Percentiles rank a stretch among this genome's conserved stretches.
Evolutionary conservation across 2,329 filamentous ascomycete genomes (phyloP).

Genomic region (Gnomoniopsis smithogilvyi): DNA sequence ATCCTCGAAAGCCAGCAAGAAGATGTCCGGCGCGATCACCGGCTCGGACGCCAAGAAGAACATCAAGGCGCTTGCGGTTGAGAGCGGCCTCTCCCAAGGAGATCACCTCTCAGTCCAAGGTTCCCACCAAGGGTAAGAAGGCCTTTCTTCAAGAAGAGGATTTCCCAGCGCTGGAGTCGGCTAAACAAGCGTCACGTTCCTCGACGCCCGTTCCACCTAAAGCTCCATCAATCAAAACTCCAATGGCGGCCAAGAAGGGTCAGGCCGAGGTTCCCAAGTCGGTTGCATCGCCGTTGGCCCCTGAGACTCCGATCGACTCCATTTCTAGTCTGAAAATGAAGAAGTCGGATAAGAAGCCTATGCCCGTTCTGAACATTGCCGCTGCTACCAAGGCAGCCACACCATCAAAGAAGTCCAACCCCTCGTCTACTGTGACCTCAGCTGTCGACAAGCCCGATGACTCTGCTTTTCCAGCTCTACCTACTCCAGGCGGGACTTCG

Average conservation of each 20-base stretch:
- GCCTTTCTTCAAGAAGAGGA: conserved; percentile 55
- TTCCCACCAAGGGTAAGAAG: conserved; percentile 27
- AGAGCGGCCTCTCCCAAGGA: conserved; percentile 46
- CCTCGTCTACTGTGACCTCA: conserved; percentile 24
- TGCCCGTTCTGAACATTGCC: conserved; percentile 46
- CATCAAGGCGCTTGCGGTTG: conserved; percentile 41
- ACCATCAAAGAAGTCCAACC: conserved; percentile 28
- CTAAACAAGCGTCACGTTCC: conserved; percentile 29
- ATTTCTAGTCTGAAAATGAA: conserved; percentile 20
- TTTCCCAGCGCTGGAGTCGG: conserved; percentile 56
- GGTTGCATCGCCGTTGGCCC: conserved; percentile 4
- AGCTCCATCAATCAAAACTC: conserved; percentile 30
- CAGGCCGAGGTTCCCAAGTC: conserved; percentile 20
- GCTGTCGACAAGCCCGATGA: conserved; percentile 32
- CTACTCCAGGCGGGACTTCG: conserved; percentile 43
- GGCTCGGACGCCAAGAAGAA: conserved; percentile 26
- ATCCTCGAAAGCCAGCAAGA: conserved; percentile 20
- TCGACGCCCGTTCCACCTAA: conserved; percentile 28
- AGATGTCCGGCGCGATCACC: conserved; percentile 18
- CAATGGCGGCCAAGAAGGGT: conserved; percentile 31
- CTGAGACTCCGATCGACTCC: background rate
- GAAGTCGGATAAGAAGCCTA: conserved; percentile 32
- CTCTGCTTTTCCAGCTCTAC: conserved; percentile 49
- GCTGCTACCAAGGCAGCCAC: conserved; percentile 39
- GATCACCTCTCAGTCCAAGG: conserved; percentile 35